A percentile compares a stretch with the other conserved stretches of the same genome.
phyloP scores from a whole-genome alignment of 2,329 filamentous ascomycete species.

The Rhytidhysteron rufulum region DNA sequence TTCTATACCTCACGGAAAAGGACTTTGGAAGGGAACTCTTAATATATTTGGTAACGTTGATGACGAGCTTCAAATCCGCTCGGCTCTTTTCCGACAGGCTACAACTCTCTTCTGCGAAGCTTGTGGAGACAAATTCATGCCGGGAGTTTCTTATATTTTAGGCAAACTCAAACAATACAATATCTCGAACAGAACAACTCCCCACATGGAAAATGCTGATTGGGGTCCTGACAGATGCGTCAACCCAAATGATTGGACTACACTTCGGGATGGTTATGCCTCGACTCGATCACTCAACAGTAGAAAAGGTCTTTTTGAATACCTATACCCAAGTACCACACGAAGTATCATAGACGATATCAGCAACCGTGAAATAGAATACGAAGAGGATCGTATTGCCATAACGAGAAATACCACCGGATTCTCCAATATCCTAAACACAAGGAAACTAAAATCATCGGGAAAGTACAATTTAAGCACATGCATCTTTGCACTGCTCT shows the following conservation, averaged over 20 bases:
- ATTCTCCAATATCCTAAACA: constrained; percentile 12
- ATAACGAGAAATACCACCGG: constrained; percentile 15
- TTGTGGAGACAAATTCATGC: constrained; percentile 1
- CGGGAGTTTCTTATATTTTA: constrained; percentile 11
- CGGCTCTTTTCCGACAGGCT: constrained; percentile 9
- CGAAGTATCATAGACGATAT: constrained; percentile 15
- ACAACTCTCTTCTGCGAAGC: constrained; percentile 17
- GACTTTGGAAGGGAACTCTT: background rate
- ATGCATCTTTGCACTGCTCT: constrained; percentile 10
- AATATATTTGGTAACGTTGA: constrained; percentile 8
- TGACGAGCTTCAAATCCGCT: constrained; percentile 12
- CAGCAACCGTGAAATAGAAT: constrained; percentile 9
- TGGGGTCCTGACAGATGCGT: background rate
- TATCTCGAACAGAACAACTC: constrained; percentile 11
- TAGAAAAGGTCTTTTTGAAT: background rate
- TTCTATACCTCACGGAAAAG: constrained; percentile 10
- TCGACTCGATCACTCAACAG: background rate
- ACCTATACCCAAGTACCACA: constrained; percentile 6
- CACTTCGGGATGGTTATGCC: background rate
- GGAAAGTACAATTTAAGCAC: constrained; percentile 10
- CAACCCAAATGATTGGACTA: background rate
- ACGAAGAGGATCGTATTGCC: constrained; percentile 12
- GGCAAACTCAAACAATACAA: constrained; percentile 18
- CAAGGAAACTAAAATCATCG: constrained; percentile 2
- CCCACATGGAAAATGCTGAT: background rate